Evolutionary conservation across 805 yeast species (phyloP).

Genomic region (Saccharomycopsis javanensis): DNA sequence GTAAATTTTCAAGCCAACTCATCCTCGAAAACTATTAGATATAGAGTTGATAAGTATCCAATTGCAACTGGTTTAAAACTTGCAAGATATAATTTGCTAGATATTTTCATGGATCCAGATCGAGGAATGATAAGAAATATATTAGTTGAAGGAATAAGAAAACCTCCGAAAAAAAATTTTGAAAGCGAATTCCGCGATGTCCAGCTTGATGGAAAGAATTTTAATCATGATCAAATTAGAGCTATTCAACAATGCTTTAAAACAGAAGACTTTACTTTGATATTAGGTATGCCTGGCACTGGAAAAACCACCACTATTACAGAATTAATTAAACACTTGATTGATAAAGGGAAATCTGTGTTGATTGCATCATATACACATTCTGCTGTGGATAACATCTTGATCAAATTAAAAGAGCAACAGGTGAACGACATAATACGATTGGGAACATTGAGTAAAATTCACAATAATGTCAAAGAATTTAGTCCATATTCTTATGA

Average conservation of each 20-base stretch:
- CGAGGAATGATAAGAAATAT: conserved; percentile 27
- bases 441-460: conserved; percentile 48
- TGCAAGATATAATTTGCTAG: conserved; percentile 67
- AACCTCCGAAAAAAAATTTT: conserved; percentile 6
- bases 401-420: conserved; percentile 53
- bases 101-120: conserved; percentile 45
- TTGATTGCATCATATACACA: conserved; percentile 83
- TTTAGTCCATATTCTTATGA: conserved; percentile 36
- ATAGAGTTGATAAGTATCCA: conserved; percentile 74
- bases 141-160: conserved; percentile 26
- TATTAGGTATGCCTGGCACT: conserved; percentile 97
- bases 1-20: not conserved
- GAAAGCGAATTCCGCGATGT: not conserved
- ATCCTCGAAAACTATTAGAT: conserved; percentile 24
- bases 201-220: conserved; percentile 3
- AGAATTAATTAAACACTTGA: conserved; percentile 53
- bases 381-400: conserved; percentile 90
- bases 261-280: conserved; percentile 66
- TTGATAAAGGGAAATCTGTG: conserved; percentile 52
- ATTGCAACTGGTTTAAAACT: conserved; percentile 63
- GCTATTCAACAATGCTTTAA: conserved; percentile 61
- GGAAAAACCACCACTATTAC: conserved; percentile 84
- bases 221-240: conserved; percentile 55
- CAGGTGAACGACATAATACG: conserved; percentile 44
- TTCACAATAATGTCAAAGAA: conserved; percentile 52